phyloP scores from a whole-genome alignment of 2,329 filamentous ascomycete species.

The Cryphonectria nitschkei region DNA sequence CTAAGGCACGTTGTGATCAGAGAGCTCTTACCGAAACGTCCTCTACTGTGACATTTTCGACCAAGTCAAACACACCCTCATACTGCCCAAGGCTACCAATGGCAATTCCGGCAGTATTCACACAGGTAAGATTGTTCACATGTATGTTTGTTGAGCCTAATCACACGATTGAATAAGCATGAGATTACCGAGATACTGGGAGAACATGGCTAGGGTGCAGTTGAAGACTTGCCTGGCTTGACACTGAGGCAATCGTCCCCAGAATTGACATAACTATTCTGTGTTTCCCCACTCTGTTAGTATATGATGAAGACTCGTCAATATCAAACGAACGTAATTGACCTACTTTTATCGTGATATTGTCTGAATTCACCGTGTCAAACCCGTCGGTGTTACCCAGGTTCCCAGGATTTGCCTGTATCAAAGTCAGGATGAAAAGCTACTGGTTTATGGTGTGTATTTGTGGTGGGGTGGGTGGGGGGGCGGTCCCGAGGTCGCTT shows the following conservation, averaged over 20 bases:
- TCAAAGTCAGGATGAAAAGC: background rate
- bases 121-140: constrained; percentile 14
- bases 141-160: constrained; percentile 17
- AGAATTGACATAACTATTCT: constrained; percentile 15
- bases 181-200: background rate
- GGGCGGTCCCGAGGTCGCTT: too few species aligned
- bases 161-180: background rate
- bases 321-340: background rate
- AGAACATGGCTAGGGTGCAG: background rate
- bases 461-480: too few species aligned
- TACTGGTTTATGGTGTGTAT: too few species aligned
- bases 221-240: constrained; percentile 11
- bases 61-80: constrained; percentile 10
- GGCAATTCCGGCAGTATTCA: constrained; percentile 16
- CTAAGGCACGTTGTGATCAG: too few species aligned
- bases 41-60: constrained; percentile 21
- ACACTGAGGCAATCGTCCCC: constrained; percentile 19
- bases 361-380: constrained; percentile 16
- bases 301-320: background rate
- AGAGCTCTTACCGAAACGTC: constrained; percentile 5
- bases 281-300: background rate
- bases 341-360: constrained; percentile 13
- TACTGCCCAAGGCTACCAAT: constrained; percentile 20
- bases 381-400: constrained; percentile 20
- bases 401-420: constrained; percentile 20